These are phyloP conservation scores for Solanum bulbocastanum DNA, from an alignment of 257 asterid genomes.

Conservation along the genomic window DNA sequence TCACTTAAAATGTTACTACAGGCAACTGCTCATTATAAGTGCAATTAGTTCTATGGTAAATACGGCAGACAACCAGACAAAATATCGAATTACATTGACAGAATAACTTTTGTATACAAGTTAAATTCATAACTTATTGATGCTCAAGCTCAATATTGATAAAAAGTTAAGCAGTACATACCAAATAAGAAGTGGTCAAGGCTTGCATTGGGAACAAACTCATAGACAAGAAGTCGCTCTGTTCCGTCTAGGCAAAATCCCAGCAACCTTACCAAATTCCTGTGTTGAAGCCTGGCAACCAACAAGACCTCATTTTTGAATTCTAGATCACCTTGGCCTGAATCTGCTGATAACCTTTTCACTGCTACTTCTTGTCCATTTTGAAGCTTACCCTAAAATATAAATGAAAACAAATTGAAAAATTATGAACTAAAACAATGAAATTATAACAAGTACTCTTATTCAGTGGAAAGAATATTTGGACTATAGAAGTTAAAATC, in stretches of 20 bases:
- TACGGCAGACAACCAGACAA: neutral
- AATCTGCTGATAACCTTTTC: slow-evolving; percentile 12
- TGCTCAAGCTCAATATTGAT: neutral
- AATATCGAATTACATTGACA: neutral
- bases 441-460: neutral
- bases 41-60: neutral
- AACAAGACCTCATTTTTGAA: neutral
- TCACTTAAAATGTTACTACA: neutral
- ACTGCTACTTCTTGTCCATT: slow-evolving; percentile 21
- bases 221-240: neutral
- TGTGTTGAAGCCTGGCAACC: neutral
- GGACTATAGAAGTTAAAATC: neutral
- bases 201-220: slow-evolving; percentile 1
- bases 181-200: slow-evolving; percentile 17
- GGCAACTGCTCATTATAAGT: neutral
- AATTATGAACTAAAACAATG: neutral
- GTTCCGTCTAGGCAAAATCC: neutral
- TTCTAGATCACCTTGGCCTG: slow-evolving; percentile 6
- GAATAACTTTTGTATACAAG: neutral
- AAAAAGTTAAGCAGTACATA: neutral
- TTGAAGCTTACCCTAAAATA: slow-evolving; percentile 10
- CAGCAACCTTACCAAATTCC: neutral
- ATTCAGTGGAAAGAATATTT: neutral
- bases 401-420: neutral
- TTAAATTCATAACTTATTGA: neutral